Percentiles rank a stretch among this genome's conserved stretches.
phyloP scores from a whole-genome alignment of 2,329 filamentous ascomycete species.

The Phoma sp. region DNA sequence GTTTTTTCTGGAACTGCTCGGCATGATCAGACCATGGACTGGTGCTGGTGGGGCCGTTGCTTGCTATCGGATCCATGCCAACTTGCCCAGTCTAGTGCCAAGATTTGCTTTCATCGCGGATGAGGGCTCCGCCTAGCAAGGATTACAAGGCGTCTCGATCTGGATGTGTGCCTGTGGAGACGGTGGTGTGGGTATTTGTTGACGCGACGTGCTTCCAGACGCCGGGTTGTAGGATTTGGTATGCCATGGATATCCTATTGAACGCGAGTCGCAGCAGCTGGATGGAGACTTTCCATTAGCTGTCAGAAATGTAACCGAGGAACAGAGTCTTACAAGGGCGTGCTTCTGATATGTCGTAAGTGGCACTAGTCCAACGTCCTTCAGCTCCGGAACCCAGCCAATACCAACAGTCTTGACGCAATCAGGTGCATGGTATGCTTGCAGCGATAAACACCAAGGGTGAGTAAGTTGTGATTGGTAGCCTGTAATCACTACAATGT shows the following conservation, averaged over 20 bases:
- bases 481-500: neutral
- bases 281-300: neutral
- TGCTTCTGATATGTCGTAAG: neutral
- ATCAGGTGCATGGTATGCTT: neutral
- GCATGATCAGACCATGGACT: constrained; percentile 13
- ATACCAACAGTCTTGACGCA: neutral
- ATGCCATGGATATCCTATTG: neutral
- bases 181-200: constrained; percentile 1
- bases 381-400: neutral
- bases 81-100: constrained; percentile 13
- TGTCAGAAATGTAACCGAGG: neutral
- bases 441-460: neutral
- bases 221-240: constrained; percentile 9
- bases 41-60: constrained; percentile 4
- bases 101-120: neutral
- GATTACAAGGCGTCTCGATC: neutral
- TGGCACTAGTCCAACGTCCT: neutral
- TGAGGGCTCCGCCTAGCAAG: neutral
- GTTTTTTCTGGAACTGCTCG: constrained; percentile 7
- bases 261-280: too few relatives aligned
- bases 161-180: constrained; percentile 4
- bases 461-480: constrained; percentile 4
- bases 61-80: neutral
- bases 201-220: constrained; percentile 5
- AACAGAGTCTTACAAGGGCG: neutral